Conservation (phyloP, 2,329 filamentous ascomycete genomes). For the Arthrobotrys sphaeroides region DNA sequence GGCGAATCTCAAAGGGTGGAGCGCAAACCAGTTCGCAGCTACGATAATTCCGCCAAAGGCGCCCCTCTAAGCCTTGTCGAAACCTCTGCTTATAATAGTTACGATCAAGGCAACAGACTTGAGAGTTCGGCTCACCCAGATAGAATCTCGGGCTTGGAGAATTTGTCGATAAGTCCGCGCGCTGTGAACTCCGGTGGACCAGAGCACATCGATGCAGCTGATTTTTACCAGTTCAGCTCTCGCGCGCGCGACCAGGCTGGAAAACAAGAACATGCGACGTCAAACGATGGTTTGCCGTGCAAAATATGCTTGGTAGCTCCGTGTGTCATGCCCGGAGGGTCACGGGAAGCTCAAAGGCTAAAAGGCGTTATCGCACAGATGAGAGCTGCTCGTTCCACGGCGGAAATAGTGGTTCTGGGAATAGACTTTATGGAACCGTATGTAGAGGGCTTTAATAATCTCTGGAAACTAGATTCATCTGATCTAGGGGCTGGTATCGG, state of each 20-base stretch:
- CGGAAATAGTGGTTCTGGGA: conserved; percentile 10
- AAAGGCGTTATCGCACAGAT: conserved; percentile 15
- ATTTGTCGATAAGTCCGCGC: conserved; percentile 4
- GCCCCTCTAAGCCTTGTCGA: not conserved
- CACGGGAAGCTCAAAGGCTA: conserved; percentile 29
- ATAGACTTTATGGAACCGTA: conserved; percentile 42
- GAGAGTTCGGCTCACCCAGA: conserved; percentile 15
- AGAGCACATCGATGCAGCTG: conserved; percentile 44
- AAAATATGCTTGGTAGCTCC: conserved; percentile 14
- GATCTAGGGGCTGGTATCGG: not conserved
- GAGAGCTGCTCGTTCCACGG: conserved; percentile 36
- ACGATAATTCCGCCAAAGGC: conserved; percentile 19
- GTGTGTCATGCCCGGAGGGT: conserved; percentile 44
- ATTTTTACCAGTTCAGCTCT: conserved; percentile 31
- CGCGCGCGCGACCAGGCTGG: not conserved
- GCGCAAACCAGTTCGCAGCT: not conserved
- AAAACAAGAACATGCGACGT: not conserved
- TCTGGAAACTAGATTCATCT: conserved; percentile 33
- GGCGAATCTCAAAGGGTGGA: conserved; percentile 10
- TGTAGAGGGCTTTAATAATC: conserved; percentile 27
- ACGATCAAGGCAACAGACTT: not conserved
- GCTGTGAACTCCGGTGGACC: too few relatives aligned
- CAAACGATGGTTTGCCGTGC: not conserved
- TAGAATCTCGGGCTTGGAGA: not conserved
- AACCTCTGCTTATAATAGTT: not conserved